Base-by-base conservation (phyloP, 352 stramenopile species). In the Globisporangium nodosum region DNA sequence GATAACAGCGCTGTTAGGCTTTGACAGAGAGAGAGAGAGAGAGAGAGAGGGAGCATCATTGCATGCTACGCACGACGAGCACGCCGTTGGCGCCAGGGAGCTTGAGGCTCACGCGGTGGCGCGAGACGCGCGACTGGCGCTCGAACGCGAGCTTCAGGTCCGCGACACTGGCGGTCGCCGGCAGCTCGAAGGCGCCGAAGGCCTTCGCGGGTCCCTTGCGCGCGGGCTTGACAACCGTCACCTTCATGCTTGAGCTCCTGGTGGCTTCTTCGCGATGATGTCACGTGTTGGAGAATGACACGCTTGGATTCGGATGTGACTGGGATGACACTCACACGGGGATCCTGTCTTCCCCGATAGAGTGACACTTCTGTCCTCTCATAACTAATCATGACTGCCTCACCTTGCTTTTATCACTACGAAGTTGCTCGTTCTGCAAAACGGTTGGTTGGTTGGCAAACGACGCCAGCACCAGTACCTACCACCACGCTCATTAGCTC, bases 71-170 rank as follows among this genome's bases (percentile, higher is more conserved):
- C 20, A 49, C 64, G 56, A 79, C 61, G 53, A 80, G 64, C 48
- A 63, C 66, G 49, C 61, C 63, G 31, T 74, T 64, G 30, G 56
- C 56, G 5, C 51, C 40, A 49, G 70, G 61, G 50, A 89, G 54
- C 70, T 91, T 91, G 58, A 89, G 73, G 46, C 58, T 80, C 57
- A 88, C 77, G 58, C 81, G 78, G 63, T 77, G 73, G 61, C 75
- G 72, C 27, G 70, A 86, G 37, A 91, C 55, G 52, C 69, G 64
- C 53, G 70, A 63, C 24, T 65, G 48, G 47, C 74, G 70, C 58
- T 89, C 71, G 61, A 91, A 86, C 21, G 74, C 67, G 42, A 58
- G 46, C 67, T 91, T 91, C 49, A 91, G 74, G 18, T 79, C 54
- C 1, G 27, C 57, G 37, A 91, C 68, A 0, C 75, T 85, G 37